Evolutionary conservation across 2,329 filamentous ascomycete genomes (phyloP), one percentile per base, ranked within the genome.

Genomic region (Xylaria sp.): DNA sequence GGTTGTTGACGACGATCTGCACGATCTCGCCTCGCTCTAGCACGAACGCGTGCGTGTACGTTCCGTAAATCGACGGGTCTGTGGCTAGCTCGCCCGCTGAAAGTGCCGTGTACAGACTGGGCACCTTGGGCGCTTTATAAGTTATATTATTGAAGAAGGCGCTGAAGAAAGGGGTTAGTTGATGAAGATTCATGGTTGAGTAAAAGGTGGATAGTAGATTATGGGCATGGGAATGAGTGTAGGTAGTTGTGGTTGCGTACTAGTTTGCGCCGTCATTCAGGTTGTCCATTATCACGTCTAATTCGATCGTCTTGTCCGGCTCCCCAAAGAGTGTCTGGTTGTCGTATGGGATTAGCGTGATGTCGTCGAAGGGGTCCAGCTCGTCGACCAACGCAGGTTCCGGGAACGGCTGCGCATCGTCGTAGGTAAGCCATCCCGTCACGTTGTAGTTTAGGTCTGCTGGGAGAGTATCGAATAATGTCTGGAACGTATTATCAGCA

Each of bases 131-230:
- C 0, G 81, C 65, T 3, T 87, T 86, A 78, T 94, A 97, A 36
- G 92, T 93, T 71, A 93, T 88, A 79, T 92, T 90, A 83, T 95
- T 94, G 81, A 92, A 88, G 80, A 90, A 90, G 68, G 88, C 90
- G 26, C 68, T 74, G 17, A 2, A 9, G 26, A 5, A 26, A 5
- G 4, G 28, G 10, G 46, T 66, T 42, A 62, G 59, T 56, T 49
- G 3, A 36, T 36, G 23, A 36, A 11, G 9, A 11, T 36, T 7
- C 13, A 51, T 20, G 48, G 26, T 51, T 51, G 5, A 9, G 28
- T 38, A 38, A 38, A 13, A 3, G 10, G 33, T 13, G 7, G 10
- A 36, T 10, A 36, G 33, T 36, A 36, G 9, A 13, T 36, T 36
- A 36, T 36, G 33, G 10, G 33, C 9, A 36, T 36, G 33, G 9